These are phyloP conservation scores for Brassica hybrid DNA, from an alignment of 441 rosid genomes.

Conservation along the genomic window DNA sequence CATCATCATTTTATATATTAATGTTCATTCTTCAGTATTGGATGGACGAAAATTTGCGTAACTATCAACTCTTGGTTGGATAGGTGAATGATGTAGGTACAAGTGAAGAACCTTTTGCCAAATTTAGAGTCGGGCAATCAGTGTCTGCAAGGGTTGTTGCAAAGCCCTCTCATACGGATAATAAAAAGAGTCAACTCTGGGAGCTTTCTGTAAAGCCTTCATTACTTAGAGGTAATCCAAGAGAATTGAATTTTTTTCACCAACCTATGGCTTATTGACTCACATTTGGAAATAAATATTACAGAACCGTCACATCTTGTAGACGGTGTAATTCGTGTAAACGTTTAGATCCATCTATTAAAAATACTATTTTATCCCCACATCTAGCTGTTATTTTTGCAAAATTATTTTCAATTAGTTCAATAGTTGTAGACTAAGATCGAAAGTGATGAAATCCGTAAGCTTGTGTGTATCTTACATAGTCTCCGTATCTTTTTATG, in stretches of 20 bases:
- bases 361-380: not conserved
- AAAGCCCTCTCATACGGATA: conserved; percentile 58
- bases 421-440: conserved; percentile 1
- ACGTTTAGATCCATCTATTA: not conserved
- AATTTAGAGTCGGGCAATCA: conserved; percentile 83
- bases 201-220: conserved; percentile 86
- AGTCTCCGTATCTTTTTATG: conserved; percentile 23
- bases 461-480: conserved; percentile 21
- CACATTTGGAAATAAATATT: not conserved
- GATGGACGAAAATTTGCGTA: not conserved
- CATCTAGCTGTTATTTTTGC: not conserved
- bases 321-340: not conserved
- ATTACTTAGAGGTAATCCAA: conserved; percentile 62
- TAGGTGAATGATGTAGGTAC: conserved; percentile 63
- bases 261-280: conserved; percentile 14
- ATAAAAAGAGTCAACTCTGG: conserved; percentile 66
- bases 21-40: conserved; percentile 7
- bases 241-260: conserved; percentile 8
- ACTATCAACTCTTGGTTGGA: conserved; percentile 37
- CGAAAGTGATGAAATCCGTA: not conserved
- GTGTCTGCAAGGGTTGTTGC: conserved; percentile 78
- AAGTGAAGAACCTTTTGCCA: conserved; percentile 68
- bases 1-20: conserved; percentile 25
- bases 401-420: not conserved
- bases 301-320: conserved; percentile 14